These are phyloP conservation scores for Candida tallmaniae DNA, from an alignment of 805 yeast species.

Conservation along the genomic window DNA sequence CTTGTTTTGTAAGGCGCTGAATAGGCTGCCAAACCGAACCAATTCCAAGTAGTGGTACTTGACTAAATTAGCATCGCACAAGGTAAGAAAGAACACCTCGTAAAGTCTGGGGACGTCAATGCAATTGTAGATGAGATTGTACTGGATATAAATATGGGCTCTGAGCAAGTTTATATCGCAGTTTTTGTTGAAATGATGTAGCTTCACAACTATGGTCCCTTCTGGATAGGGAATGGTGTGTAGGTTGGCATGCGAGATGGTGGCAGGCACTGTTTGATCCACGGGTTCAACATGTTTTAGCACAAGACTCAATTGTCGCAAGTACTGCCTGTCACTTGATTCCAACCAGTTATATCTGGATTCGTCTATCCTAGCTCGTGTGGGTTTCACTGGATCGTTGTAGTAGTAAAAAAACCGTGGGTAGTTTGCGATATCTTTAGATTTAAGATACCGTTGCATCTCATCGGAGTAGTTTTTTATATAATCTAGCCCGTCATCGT, in stretches of 20 bases:
- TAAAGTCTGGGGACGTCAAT: not conserved
- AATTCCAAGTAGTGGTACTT: slow-evolving; percentile 9
- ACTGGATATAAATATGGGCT: slow-evolving; percentile 5
- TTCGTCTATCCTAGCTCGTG: not conserved
- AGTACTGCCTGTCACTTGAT: not conserved
- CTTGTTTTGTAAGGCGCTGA: not conserved
- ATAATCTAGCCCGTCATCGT: not conserved
- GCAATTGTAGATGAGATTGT: not conserved
- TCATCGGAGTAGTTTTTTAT: not conserved
- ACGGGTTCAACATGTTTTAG: too few species aligned
- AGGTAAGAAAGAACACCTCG: slow-evolving; percentile 12
- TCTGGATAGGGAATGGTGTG: too few species aligned
- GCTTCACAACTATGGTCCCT: slow-evolving; percentile 1
- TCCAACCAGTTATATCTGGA: not conserved
- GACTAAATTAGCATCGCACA: slow-evolving; percentile 27
- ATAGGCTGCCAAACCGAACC: slow-evolving; percentile 4
- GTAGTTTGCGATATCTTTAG: not conserved
- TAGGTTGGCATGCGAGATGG: too few species aligned
- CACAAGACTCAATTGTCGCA: too few species aligned
- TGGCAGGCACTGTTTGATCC: too few species aligned
- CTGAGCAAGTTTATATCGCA: slow-evolving; percentile 5
- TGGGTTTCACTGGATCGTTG: not conserved
- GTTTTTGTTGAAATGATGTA: slow-evolving; percentile 7
- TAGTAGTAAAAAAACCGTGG: slow-evolving; percentile 6
- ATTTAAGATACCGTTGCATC: not conserved